These are phyloP conservation scores for Cyclocybe aegerita DNA, from an alignment of 768 basidiomycete genomes.

Conservation along the genomic window DNA sequence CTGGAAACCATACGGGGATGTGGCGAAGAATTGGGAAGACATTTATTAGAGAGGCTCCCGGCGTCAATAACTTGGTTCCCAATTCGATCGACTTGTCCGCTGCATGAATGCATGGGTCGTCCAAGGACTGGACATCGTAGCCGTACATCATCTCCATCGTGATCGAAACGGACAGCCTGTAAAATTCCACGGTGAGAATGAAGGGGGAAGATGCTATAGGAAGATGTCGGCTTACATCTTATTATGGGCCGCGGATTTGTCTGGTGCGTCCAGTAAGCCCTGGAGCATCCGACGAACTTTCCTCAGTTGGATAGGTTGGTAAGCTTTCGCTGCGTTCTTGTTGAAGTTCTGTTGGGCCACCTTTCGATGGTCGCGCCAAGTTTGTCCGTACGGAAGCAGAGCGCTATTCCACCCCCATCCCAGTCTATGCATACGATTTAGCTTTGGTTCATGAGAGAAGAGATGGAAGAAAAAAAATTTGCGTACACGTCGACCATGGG, in stretches of 20 bases:
- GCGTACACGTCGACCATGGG: no score
- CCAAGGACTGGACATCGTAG: conserved; percentile 10
- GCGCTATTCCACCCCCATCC: conserved; percentile 23
- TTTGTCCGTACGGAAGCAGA: conserved; percentile 20
- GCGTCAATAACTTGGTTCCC: not conserved
- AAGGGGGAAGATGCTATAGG: not conserved
- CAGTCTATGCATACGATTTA: conserved; percentile 10
- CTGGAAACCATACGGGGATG: conserved; percentile 16
- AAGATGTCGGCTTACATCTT: conserved; percentile 2
- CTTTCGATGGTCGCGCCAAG: conserved; percentile 22
- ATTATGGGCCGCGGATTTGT: conserved; percentile 10
- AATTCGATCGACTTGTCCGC: conserved; percentile 8
- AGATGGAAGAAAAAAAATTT: no score
- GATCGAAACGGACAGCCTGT: conserved; percentile 15
- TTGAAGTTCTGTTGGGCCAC: conserved; percentile 24
- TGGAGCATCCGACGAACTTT: conserved; percentile 11
- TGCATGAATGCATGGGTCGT: conserved; percentile 12
- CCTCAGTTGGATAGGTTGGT: conserved; percentile 10
- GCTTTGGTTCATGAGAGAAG: no score
- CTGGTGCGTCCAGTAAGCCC: conserved; percentile 10
- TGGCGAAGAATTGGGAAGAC: conserved; percentile 12
- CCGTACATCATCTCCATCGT: conserved; percentile 18
- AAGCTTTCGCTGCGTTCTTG: conserved; percentile 6
- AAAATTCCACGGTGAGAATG: not conserved
- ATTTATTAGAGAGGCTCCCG: conserved; percentile 8